A percentile compares a stretch with the other conserved stretches of the same genome.
phyloP scores from a whole-genome alignment of 2,329 filamentous ascomycete genomes.

The Botryotinia calthae region DNA sequence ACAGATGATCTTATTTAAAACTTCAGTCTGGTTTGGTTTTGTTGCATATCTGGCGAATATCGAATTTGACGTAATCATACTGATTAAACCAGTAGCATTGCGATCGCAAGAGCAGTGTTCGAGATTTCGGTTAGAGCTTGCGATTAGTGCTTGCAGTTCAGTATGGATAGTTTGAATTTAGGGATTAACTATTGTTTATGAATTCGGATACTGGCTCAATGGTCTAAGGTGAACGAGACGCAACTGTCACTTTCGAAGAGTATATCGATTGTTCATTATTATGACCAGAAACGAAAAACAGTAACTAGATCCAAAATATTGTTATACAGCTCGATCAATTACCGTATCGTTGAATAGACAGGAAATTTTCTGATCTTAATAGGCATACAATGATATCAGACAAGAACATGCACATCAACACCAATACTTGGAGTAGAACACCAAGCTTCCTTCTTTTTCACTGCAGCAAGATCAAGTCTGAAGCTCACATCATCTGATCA shows the following conservation, averaged over 20 bases:
- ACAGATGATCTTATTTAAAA: neutral
- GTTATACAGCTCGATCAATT: rapidly evolving
- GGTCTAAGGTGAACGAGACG: neutral
- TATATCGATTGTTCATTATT: neutral
- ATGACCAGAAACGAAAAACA: neutral
- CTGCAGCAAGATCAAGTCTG: neutral
- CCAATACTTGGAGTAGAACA: neutral
- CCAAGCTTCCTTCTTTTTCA: neutral
- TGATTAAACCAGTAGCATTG: neutral
- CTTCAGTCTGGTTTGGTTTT: neutral
- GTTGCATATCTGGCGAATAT: neutral
- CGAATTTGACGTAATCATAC: neutral
- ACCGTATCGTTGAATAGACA: neutral
- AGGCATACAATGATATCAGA: neutral
- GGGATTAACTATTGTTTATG: rapidly evolving
- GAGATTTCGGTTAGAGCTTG: neutral
- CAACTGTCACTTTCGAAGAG: neutral
- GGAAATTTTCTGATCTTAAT: neutral
- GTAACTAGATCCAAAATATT: neutral
- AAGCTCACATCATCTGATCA: neutral
- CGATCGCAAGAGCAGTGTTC: neutral
- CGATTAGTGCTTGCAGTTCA: neutral
- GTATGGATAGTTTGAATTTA: neutral
- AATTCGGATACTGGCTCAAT: neutral
- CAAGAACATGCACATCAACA: neutral